These are phyloP conservation scores for Chalara sp. DNA, from an alignment of 2,329 filamentous ascomycete species.

Conservation along the genomic window DNA sequence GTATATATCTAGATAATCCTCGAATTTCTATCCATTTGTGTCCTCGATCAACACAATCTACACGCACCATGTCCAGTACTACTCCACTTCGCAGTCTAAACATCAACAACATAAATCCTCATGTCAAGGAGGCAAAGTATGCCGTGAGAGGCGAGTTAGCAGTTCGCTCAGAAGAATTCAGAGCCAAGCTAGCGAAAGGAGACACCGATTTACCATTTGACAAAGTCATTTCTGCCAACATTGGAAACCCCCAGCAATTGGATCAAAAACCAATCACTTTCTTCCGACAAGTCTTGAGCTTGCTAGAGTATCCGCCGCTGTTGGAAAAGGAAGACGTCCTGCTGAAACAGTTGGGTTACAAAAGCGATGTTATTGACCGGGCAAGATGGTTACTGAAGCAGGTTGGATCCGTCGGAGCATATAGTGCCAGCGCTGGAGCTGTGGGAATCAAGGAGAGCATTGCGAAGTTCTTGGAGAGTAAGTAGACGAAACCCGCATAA, in stretches of 20 bases:
- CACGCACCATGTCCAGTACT: conserved; percentile 29
- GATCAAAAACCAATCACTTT: conserved; percentile 99
- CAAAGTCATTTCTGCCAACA: conserved; percentile 92
- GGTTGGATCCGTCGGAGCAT: conserved; percentile 88
- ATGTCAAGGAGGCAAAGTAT: conserved; percentile 84
- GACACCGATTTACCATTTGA: conserved; percentile 65
- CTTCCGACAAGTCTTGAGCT: conserved; percentile 91
- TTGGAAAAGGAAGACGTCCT: conserved; percentile 80
- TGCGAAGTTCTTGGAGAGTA: conserved; percentile 85
- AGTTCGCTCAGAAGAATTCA: conserved; percentile 86
- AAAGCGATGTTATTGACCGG: conserved; percentile 79
- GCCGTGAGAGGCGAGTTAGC: conserved; percentile 95
- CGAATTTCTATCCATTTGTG: too few species aligned
- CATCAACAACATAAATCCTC: conserved; percentile 85
- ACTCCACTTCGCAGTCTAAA: conserved; percentile 49
- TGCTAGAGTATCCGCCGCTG: conserved; percentile 83
- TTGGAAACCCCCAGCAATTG: conserved; percentile 97
- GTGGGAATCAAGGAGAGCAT: conserved; percentile 83
- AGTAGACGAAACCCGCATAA: conserved; percentile 25
- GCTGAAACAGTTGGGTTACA: conserved; percentile 70
- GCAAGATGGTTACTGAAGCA: conserved; percentile 75
- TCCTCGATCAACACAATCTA: too few species aligned
- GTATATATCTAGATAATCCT: too few species aligned
- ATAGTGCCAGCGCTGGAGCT: conserved; percentile 88
- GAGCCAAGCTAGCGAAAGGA: conserved; percentile 61